Percentiles rank a stretch among this genome's conserved stretches.
Evolutionary conservation across 2,329 filamentous ascomycete species (phyloP).

Genomic region (Waltergamsia citrina): DNA sequence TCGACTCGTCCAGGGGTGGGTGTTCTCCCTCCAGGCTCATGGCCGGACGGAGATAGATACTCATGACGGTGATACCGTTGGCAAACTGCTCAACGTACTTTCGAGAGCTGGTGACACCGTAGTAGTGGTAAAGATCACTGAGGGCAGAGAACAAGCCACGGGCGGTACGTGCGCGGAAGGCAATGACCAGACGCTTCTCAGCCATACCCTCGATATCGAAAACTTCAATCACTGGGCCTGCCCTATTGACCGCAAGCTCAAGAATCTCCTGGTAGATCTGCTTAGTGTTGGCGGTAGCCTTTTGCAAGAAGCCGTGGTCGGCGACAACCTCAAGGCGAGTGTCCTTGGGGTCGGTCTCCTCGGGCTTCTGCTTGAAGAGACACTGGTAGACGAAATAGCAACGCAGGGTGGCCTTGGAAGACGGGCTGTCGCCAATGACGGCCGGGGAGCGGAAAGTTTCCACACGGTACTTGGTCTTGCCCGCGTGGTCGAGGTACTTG

Average conservation of each 20-base stretch:
- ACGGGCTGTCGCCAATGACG: slow-evolving; percentile 56
- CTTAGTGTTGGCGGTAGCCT: slow-evolving; percentile 93
- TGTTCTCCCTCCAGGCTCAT: slow-evolving; percentile 43
- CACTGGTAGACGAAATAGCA: slow-evolving; percentile 99
- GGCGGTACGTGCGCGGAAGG: slow-evolving; percentile 88
- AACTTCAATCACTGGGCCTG: slow-evolving; percentile 93
- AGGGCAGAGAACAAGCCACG: slow-evolving; percentile 90
- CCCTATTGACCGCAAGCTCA: slow-evolving; percentile 70
- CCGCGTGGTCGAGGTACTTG: slow-evolving; percentile 85
- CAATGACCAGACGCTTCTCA: slow-evolving; percentile 90
- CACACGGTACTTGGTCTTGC: slow-evolving; percentile 72
- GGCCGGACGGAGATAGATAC: slow-evolving; percentile 78
- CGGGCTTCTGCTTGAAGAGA: slow-evolving; percentile 67
- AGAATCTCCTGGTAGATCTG: slow-evolving; percentile 94
- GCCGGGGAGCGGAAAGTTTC: slow-evolving; percentile 95
- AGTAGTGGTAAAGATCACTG: slow-evolving; percentile 97
- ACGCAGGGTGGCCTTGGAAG: slow-evolving; percentile 72
- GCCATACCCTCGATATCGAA: slow-evolving; percentile 87
- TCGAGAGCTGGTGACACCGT: slow-evolving; percentile 87
- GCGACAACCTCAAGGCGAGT: slow-evolving; percentile 86
- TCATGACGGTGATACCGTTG: slow-evolving; percentile 96
- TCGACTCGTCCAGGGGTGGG: slow-evolving; percentile 85
- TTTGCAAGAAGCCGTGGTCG: slow-evolving; percentile 88
- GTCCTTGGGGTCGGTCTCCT: slow-evolving; percentile 66
- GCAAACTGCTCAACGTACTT: slow-evolving; percentile 99